Percentiles rank a stretch among this genome's conserved stretches.
These are phyloP conservation scores for Ascochyta pisi DNA, from an alignment of 2,329 filamentous ascomycete genomes.

Conservation along the genomic window DNA sequence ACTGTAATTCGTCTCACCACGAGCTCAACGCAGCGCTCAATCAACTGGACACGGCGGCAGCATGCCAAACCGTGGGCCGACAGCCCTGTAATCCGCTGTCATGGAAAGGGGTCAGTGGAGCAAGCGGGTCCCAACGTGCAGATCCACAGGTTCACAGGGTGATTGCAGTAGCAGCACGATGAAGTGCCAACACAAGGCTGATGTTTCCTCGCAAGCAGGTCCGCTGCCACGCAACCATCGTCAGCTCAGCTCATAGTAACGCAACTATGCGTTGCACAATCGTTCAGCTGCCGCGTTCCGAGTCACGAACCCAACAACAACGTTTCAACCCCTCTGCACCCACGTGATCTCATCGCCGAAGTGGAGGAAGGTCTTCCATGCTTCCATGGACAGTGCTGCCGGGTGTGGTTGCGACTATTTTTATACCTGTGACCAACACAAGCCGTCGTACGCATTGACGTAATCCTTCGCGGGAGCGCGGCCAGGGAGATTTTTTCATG, in stretches of 20 bases:
- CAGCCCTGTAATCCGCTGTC: conserved; percentile 6
- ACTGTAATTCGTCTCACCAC: background rate
- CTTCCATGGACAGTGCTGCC: background rate
- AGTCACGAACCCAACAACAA: conserved; percentile 1
- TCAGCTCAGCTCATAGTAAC: conserved; percentile 7
- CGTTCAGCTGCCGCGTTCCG: conserved; percentile 3
- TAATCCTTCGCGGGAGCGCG: conserved; percentile 2
- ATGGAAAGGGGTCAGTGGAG: conserved; percentile 11
- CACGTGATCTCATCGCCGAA: conserved; percentile 3
- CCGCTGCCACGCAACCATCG: background rate
- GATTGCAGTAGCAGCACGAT: conserved; percentile 14
- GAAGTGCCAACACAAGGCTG: conserved; percentile 9
- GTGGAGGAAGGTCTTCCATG: background rate
- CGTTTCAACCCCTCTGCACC: conserved; percentile 1
- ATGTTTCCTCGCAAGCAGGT: conserved; percentile 3
- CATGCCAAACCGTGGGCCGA: conserved; percentile 6
- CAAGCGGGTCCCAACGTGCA: conserved; percentile 3
- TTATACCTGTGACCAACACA: conserved; percentile 6
- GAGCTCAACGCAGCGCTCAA: background rate
- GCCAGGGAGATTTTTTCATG: conserved; percentile 14
- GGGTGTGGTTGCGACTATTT: conserved; percentile 11
- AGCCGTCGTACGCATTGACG: background rate
- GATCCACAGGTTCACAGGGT: conserved; percentile 15
- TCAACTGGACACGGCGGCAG: conserved; percentile 13
- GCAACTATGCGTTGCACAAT: conserved; percentile 5